Percentiles rank a stretch among this genome's conserved stretches.
These are phyloP conservation scores for Fusarium tricinctum DNA, from an alignment of 2,329 filamentous ascomycete species.

Conservation along the genomic window DNA sequence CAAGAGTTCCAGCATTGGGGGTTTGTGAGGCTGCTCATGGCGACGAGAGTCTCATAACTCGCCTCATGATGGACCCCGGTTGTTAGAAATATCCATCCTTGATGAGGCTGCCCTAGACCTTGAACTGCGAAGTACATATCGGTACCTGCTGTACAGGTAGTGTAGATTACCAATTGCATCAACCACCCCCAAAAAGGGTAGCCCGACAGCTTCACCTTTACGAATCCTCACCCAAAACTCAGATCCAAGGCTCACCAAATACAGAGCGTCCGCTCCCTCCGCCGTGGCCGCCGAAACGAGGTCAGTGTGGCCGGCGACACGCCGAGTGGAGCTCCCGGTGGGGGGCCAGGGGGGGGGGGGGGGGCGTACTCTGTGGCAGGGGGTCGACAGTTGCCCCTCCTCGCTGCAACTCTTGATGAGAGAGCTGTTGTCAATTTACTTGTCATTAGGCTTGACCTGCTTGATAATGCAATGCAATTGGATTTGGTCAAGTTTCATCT, in stretches of 20 bases:
- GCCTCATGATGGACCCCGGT: slow-evolving; percentile 16
- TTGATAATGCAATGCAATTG: slow-evolving; percentile 13
- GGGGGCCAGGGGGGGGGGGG: slow-evolving; percentile 38
- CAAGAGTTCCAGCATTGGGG: not conserved
- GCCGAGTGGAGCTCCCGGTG: slow-evolving; percentile 47
- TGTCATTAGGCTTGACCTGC: slow-evolving; percentile 12
- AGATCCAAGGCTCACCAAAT: slow-evolving; percentile 40
- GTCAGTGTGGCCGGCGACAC: slow-evolving; percentile 45
- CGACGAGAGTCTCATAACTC: not conserved
- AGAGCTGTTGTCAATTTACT: slow-evolving; percentile 9
- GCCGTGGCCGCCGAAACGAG: slow-evolving; percentile 40
- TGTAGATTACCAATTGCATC: not conserved
- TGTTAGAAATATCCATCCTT: not conserved
- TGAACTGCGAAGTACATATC: not conserved
- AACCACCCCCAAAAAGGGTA: slow-evolving; percentile 33
- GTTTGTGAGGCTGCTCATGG: slow-evolving; percentile 21
- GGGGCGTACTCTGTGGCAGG: slow-evolving; percentile 19
- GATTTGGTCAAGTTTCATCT: slow-evolving; percentile 8
- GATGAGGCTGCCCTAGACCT: not conserved
- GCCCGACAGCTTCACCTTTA: slow-evolving; percentile 27
- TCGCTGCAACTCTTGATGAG: slow-evolving; percentile 27
- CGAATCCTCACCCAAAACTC: slow-evolving; percentile 29
- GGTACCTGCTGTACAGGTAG: not conserved
- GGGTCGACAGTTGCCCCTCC: slow-evolving; percentile 37
- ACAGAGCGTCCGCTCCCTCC: slow-evolving; percentile 29